A percentile compares a stretch with the other conserved stretches of the same genome.
Conservation (phyloP, 2,329 filamentous ascomycete genomes). For the Sclerotinia glacialis region DNA sequence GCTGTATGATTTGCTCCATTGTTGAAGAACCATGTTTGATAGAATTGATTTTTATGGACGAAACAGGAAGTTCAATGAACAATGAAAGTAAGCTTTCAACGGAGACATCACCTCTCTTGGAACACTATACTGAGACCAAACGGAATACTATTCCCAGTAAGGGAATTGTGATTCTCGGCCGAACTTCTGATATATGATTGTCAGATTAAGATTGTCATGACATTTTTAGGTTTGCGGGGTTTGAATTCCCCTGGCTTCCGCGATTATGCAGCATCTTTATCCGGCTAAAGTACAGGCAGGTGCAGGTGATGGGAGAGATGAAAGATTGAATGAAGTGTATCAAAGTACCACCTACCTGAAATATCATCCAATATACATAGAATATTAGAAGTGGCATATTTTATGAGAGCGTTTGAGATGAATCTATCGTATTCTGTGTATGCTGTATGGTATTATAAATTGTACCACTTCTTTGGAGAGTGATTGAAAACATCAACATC, state of each 20-base stretch:
- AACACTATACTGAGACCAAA: neutral
- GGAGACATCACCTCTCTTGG: slow-evolving; percentile 7
- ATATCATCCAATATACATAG: neutral
- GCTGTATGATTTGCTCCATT: neutral
- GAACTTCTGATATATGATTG: neutral
- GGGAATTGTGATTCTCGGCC: neutral
- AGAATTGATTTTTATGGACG: neutral
- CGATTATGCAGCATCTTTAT: slow-evolving; percentile 4
- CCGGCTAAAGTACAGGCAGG: neutral
- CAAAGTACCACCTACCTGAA: neutral
- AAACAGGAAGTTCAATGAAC: slow-evolving; percentile 14
- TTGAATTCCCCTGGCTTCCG: neutral
- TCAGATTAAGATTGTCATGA: neutral
- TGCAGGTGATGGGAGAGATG: neutral
- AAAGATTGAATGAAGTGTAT: neutral
- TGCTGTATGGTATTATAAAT: slow-evolving; percentile 9
- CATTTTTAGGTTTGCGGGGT: neutral
- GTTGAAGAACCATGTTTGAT: neutral
- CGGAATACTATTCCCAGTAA: neutral
- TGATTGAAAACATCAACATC: neutral
- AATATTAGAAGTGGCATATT: neutral
- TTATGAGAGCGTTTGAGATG: neutral
- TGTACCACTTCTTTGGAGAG: neutral
- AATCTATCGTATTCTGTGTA: neutral
- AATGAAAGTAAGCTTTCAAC: neutral